Conservation (phyloP, 495 filamentous ascomycete species). For the Neurospora tetrasperma region DNA sequence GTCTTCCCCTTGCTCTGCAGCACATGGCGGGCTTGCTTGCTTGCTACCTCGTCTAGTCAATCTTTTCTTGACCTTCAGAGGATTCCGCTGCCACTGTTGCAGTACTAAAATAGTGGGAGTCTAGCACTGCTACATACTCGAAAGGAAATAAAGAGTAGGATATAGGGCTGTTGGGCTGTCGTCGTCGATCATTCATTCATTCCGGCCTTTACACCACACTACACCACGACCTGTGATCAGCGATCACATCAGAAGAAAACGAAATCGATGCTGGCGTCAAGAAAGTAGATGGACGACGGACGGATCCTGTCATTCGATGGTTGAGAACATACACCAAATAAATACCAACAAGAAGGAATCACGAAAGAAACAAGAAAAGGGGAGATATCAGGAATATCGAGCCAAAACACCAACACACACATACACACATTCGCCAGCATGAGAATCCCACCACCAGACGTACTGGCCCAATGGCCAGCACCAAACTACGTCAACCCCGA, state of each 20-base stretch:
- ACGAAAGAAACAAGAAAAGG: background rate
- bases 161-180: background rate
- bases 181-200: background rate
- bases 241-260: background rate
- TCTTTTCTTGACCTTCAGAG: background rate
- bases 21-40: background rate
- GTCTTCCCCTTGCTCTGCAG: background rate
- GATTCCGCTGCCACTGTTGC: background rate
- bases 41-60: background rate
- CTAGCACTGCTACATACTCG: background rate
- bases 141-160: background rate
- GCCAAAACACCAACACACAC: background rate
- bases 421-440: conserved; percentile 16
- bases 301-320: background rate
- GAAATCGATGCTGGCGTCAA: background rate
- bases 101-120: background rate
- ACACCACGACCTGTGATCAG: no score
- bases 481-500: conserved; percentile 46
- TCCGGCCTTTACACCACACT: no score
- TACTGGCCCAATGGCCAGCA: conserved; percentile 40
- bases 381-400: background rate
- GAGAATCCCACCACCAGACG: conserved; percentile 35
- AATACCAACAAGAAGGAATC: background rate
- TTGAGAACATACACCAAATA: background rate
- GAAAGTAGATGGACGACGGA: background rate